Base-by-base conservation (phyloP, 1,284 basidiomycete genomes). In the Peniophora sp. region DNA sequence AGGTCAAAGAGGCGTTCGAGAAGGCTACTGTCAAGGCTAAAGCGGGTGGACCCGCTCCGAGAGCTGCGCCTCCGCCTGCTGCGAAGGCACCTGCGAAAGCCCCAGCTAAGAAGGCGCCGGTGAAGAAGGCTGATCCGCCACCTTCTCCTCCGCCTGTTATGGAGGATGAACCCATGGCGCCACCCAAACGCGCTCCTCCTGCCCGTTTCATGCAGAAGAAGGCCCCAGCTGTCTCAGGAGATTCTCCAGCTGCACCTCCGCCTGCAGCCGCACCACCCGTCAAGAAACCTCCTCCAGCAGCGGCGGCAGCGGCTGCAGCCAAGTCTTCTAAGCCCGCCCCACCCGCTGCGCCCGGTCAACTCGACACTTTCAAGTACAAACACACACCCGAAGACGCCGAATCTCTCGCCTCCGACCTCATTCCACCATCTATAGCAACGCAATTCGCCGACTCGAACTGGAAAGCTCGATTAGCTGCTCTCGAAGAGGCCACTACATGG, bases 361-460 rank as follows among this genome's bases (percentile, higher is more conserved):
- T 90, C 1, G 94, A 97, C 60, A 81, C 84, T 1, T 89, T 98
- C 69, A 97, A 96, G 64, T 98, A 84, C 69, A 91, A 86, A 56
- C 92, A 92, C 66, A 85, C 85, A 0, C 82, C 91, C 1, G 97
- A 99, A 69, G 94, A 97, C 60, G 96, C 96, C 2, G 93, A 97
- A 49, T 79, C 74, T 2, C 75, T 90, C 47, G 91, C 91, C 12
- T 73, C 78, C 2, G 87, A 88, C 16, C 63, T 83, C 11, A 82
- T 99, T 45, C 94, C 96, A 0, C 62, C 76, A 0, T 75, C 80
- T 34, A 81, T 92, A 36, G 75, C 87, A 45, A 77, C 80, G 2
- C 85, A 88, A 53, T 71, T 99, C 3, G 84, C 74, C 16, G 94
- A 97, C 65, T 69, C 83, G 2, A 92, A 92, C 57, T 99, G 97